Base-by-base conservation (phyloP, 805 yeast species). In the Ogataea parapolymorpha region DNA sequence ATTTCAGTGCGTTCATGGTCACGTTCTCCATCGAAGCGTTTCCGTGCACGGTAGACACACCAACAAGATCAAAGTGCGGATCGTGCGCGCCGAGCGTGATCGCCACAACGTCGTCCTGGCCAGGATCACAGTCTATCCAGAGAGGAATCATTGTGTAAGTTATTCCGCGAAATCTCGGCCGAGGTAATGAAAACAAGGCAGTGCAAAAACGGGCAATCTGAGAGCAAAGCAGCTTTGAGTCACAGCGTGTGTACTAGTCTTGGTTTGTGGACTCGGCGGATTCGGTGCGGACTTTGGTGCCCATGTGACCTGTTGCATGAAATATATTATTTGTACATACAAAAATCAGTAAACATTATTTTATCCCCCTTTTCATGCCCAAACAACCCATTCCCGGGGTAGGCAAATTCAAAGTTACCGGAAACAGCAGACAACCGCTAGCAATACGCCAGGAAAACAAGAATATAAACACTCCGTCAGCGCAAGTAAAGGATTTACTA, bases 111-210 rank as follows among this genome's bases (percentile, higher is more conserved):
- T 88, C 96, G 56, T 88, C 96, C 54, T 84, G 93, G 2, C 96
- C 95, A 0, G 95, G 95, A 56, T 88, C 96, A 61, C 96, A 88
- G 62, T 88, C 96, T 10, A 88, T 61, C 95, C 95, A 88, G 5
- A 88, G 54, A 0, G 95, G 95, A 15, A 80, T 74, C 42, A 50
- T 44, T 9, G 11, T 6, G 5, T 12, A 22, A 33, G 25, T n/a
- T 20, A 27, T 32, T 32, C 9, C 25, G 22, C 22, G 13, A 37
- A 16, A 20, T 12, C 34, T 39, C 42, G 42, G 42, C 42, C 42
- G 42, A 39, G 20, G 28, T 32, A 26, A 18, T 8, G 5, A 7
- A 30, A 31, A 12, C 17, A 22, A 11, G 32, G 32, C 26, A 10
- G 23, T 34, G 30, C 23, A n/a, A 15, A 24, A 6, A 13, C 6